Base-by-base conservation (phyloP, 176 grass and related monocot species). In the Phragmites australis region DNA sequence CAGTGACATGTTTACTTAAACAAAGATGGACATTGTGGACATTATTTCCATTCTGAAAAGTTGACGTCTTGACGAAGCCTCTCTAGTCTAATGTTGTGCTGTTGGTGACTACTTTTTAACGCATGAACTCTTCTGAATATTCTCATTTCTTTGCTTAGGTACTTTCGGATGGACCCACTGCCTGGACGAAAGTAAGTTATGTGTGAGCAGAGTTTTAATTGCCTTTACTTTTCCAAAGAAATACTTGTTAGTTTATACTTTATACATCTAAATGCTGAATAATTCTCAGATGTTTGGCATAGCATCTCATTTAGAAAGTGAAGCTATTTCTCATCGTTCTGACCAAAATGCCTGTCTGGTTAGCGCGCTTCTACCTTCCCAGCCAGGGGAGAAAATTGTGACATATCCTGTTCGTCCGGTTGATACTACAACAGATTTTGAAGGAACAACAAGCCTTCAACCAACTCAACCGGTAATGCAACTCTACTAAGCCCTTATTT, bases 151-250 rank as follows among this genome's bases (percentile, higher is more conserved):
- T 75, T 70, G 22, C 17, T 25, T 84, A 98, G 96, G 88, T 98
- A 95, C 74, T 98, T 98, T 44, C 83, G 96, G 65, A 95, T 95
- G 90, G 96, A 98, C 66, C 96, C 92, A 62, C 85, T 95, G 50
- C 92, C 96, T 70, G 96, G 96, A 77, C 75, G 92, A 75, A 98
- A 98, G 92, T 98, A 98, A 93, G 96, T 95, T 78, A 37, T 84
- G 15, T 70, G 37, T 85, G 40, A 76, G 3, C 77, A 81, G n/a
- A 73, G 34, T 70, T 32, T 40, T 84, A 52, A 31, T 42, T 61
- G 37, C 26, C 6, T 60, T n/a, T 81, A 59, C 47, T 23, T 82
- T 74, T 78, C 49, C 44, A 21, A 66, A 74, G 62, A 86, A 74
- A 47, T 41, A 27, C 34, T 4, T 41, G 61, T 41, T 34, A 63